Evolutionary conservation across 768 basidiomycete species (phyloP).

Genomic region (Leccinum longicurvipes): DNA sequence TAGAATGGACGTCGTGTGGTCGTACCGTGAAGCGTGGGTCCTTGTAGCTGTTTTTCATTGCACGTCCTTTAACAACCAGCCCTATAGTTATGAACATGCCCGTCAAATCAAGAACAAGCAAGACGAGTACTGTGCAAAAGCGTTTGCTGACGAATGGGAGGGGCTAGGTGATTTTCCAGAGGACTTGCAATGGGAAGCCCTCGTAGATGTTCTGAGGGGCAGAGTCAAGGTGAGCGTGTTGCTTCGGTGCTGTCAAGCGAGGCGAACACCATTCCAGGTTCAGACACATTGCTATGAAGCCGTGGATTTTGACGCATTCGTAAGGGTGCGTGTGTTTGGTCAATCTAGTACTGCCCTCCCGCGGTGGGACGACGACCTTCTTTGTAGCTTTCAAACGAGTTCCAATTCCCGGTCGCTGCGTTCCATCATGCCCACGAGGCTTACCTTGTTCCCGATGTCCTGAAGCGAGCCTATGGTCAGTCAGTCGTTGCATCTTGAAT

Average conservation of each 20-base stretch:
- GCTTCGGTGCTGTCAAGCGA: neutral
- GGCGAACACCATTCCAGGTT: slow-evolving; percentile 28
- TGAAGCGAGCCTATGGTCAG: slow-evolving; percentile 66
- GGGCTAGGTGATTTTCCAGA: slow-evolving; percentile 59
- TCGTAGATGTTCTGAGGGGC: slow-evolving; percentile 71
- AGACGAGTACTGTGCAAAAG: slow-evolving; percentile 61
- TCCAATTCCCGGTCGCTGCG: slow-evolving; percentile 70
- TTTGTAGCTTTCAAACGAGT: slow-evolving; percentile 69
- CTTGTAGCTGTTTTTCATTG: neutral
- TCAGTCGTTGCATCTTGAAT: neutral
- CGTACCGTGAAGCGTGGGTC: slow-evolving; percentile 55
- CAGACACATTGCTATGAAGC: slow-evolving; percentile 58
- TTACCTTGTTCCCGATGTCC: slow-evolving; percentile 72
- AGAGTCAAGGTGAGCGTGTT: slow-evolving; percentile 56
- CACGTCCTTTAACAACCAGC: neutral
- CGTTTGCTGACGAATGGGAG: slow-evolving; percentile 42
- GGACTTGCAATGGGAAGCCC: slow-evolving; percentile 63
- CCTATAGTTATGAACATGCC: slow-evolving; percentile 55
- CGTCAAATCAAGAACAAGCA: slow-evolving; percentile 62
- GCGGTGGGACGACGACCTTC: neutral
- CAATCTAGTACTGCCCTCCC: neutral
- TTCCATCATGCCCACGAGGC: slow-evolving; percentile 81
- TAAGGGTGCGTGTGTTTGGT: slow-evolving; percentile 45
- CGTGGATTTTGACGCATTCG: slow-evolving; percentile 64
- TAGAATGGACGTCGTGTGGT: slow-evolving; percentile 64